Evolutionary conservation across 2,329 filamentous ascomycete genomes (phyloP).

Genomic region (Fusarium aywerte): DNA sequence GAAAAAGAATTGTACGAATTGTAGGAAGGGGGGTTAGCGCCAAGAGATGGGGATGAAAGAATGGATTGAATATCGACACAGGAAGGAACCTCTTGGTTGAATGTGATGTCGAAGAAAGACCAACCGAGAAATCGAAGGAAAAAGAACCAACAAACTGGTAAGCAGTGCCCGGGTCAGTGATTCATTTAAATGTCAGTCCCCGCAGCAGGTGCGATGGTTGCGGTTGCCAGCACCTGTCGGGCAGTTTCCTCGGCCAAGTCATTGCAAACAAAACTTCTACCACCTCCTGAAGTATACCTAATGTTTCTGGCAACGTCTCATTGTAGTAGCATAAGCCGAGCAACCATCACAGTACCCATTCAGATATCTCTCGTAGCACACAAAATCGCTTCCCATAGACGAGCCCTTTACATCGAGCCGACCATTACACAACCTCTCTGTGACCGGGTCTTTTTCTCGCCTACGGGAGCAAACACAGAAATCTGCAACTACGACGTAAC

Average conservation of each 20-base stretch:
- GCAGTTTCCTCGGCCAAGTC: conserved; percentile 18
- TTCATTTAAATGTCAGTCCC: conserved; percentile 7
- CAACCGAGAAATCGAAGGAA: background rate
- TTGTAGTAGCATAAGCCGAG: conserved; percentile 4
- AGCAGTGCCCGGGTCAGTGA: conserved; percentile 3
- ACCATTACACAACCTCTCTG: conserved; percentile 23
- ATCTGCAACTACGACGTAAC: conserved; percentile 29
- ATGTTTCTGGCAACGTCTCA: conserved; percentile 21
- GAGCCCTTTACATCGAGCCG: conserved; percentile 11
- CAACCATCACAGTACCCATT: background rate
- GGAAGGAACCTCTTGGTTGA: background rate
- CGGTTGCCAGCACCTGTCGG: conserved; percentile 13
- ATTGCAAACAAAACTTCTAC: background rate
- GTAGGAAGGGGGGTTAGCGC: background rate
- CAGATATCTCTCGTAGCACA: conserved; percentile 7
- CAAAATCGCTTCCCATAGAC: conserved; percentile 20
- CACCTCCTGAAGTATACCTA: background rate
- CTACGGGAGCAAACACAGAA: conserved; percentile 35
- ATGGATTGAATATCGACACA: background rate
- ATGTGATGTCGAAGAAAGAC: background rate
- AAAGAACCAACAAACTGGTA: background rate
- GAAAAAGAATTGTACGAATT: background rate
- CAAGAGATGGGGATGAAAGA: background rate
- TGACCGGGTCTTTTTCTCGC: conserved; percentile 18
- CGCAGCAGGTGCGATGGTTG: conserved; percentile 2